Evolutionary conservation across 805 yeast genomes (phyloP).

Genomic region (Saturnispora diversa): DNA sequence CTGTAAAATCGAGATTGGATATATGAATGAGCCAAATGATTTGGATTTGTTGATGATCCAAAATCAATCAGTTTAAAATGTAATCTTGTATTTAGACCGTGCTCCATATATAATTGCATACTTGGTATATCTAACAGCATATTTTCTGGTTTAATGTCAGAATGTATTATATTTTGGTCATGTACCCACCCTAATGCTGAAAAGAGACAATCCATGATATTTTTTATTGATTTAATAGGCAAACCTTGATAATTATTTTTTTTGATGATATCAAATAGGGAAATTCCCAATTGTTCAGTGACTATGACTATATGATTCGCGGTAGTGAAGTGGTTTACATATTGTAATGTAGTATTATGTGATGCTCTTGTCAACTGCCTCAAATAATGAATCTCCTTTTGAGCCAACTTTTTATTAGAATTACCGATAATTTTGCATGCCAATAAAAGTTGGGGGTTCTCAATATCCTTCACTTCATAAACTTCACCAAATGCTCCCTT

Average conservation of each 20-base stretch:
- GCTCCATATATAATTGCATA: conserved; percentile 16
- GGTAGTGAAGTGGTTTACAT: conserved; percentile 65
- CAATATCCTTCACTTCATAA: conserved; percentile 56
- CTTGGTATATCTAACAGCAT: conserved; percentile 38
- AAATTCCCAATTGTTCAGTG: conserved; percentile 63
- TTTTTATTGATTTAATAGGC: conserved; percentile 32
- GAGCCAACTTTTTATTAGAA: conserved; percentile 61
- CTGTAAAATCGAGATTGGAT: conserved; percentile 63
- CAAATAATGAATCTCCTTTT: conserved; percentile 64
- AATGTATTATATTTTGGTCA: conserved; percentile 53
- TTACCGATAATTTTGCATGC: conserved; percentile 76
- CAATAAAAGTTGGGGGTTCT: conserved; percentile 41
- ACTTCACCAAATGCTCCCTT: conserved; percentile 82
- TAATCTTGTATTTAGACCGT: conserved; percentile 1
- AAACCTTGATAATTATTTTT: conserved; percentile 43
- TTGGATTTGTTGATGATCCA: conserved; percentile 52
- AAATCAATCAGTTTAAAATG: conserved; percentile 69
- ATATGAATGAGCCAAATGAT: conserved; percentile 41
- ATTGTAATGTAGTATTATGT: conserved; percentile 39
- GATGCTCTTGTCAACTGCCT: conserved; percentile 33
- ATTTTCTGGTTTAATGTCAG: conserved; percentile 85
- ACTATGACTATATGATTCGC: conserved; percentile 77
- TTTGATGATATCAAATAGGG: conserved; percentile 54
- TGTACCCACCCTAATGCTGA: conserved; percentile 57
- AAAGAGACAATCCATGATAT: conserved; percentile 48